Conservation (phyloP, 2,329 filamentous ascomycete species). For the Trichophyton mentagrophytes region DNA sequence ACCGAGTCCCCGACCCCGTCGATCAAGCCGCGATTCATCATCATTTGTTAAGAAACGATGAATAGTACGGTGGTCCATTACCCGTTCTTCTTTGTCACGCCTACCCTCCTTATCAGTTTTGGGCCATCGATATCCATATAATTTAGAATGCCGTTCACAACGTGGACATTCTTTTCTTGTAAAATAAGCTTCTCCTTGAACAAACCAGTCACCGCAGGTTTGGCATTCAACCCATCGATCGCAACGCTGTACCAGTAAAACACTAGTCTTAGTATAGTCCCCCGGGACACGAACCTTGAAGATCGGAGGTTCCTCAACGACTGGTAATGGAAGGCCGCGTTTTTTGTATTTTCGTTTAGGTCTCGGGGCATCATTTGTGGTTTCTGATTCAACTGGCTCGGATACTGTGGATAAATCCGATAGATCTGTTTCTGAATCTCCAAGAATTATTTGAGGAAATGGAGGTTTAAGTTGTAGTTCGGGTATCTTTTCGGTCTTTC, state of each 20-base stretch:
- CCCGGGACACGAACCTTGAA: conserved; percentile 45
- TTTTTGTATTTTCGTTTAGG: conserved; percentile 17
- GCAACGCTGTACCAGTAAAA: conserved; percentile 63
- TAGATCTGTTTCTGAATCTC: conserved; percentile 14
- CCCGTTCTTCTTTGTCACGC: conserved; percentile 52
- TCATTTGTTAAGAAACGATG: conserved; percentile 68
- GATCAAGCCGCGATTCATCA: conserved; percentile 44
- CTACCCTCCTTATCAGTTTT: conserved; percentile 76
- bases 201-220: conserved; percentile 68
- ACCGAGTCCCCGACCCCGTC: conserved; percentile 27
- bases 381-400: conserved; percentile 20
- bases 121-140: conserved; percentile 92
- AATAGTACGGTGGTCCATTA: conserved; percentile 75
- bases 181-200: conserved; percentile 77
- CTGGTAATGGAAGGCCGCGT: conserved; percentile 23
- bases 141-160: conserved; percentile 87
- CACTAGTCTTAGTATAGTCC: conserved; percentile 70
- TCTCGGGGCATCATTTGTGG: conserved; percentile 14
- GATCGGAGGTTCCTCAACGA: conserved; percentile 22
- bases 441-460: not conserved
- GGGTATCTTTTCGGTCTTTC: not conserved
- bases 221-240: conserved; percentile 79
- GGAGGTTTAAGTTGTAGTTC: not conserved
- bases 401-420: conserved; percentile 19
- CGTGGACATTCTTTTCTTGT: conserved; percentile 77